Evolutionary conservation across 176 grass and related monocot species (phyloP), one percentile per base, ranked within the genome.

Genomic region (barley (Hordeum vulgare)): DNA sequence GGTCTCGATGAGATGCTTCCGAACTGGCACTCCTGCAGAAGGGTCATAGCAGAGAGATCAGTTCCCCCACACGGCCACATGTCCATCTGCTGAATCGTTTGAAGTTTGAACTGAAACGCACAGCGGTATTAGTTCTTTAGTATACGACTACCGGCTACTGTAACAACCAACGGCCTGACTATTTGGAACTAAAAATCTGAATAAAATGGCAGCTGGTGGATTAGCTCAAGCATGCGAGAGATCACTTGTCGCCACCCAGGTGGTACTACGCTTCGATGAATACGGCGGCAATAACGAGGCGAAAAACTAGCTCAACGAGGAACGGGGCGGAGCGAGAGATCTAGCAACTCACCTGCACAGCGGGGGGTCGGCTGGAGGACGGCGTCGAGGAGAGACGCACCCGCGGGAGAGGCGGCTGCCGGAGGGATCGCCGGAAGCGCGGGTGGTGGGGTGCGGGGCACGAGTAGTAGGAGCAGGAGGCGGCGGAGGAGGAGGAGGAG

Each of bases 341-440:
- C 74, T 74, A 51, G 17, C 29, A 74, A 12, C 33, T 75, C 4
- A 84, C 89, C 84, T 69, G 86, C 54, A 18, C 25, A 59, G 25
- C 67, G 1, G 26, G 63, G 84, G 18, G 35, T 5, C 49, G 13
- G 56, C 71, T 29, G 49, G 36, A 82, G 66, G 44, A 76, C 44
- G 70, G 7, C 59, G 53, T 21, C 53, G 57, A 72, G 31, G 20
- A 28, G 5, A 53, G 20, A 11, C 31, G 81, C 49, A 61, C 34
- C 57, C 44, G 57, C 71, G 54, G 33, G 29, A 9, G 66, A 62
- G 66, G 75, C 63, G 44, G 34, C 56, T 61, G 81, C 51, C 77
- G 71, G 77, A 87, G 80, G 60, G 44, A 44, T 51, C 77, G 71
- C 51, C 64, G 76, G 18, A 84, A 53, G 83, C 63, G 76, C 15